Evolutionary conservation across 257 asterid genomes (phyloP).

Genomic region (Misopates orontium): DNA sequence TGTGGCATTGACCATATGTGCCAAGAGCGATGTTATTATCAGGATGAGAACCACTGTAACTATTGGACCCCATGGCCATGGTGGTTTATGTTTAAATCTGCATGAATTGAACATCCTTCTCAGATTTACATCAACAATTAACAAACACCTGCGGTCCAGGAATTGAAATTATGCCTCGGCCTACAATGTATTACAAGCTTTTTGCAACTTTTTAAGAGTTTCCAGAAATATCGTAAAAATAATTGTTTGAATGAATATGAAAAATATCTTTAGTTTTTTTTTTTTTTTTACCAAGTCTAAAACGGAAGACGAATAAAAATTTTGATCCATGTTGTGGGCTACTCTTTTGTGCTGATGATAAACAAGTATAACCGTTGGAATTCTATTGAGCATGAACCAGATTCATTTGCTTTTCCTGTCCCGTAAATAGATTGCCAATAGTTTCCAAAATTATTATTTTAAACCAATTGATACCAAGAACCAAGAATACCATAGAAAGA

Average conservation of each 20-base stretch:
- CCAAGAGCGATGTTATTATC: slow-evolving; percentile 60
- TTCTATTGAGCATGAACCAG: neutral
- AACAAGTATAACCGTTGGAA: neutral
- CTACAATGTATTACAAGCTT: neutral
- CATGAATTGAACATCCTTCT: slow-evolving; percentile 23
- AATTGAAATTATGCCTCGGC: neutral
- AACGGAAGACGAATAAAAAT: too few relatives aligned
- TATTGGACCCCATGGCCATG: slow-evolving; percentile 88
- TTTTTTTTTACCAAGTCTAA: too few relatives aligned
- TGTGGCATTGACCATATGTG: slow-evolving; percentile 72
- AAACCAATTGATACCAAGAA: neutral
- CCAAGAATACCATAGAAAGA: neutral
- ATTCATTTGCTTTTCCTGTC: neutral
- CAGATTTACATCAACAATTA: neutral
- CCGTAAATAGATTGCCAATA: slow-evolving; percentile 6
- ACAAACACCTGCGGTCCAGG: neutral
- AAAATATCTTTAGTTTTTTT: too few relatives aligned
- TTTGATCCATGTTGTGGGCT: neutral
- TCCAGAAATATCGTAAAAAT: too few relatives aligned
- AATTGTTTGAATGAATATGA: too few relatives aligned
- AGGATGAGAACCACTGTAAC: slow-evolving; percentile 51
- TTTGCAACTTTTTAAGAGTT: neutral
- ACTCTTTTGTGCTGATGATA: neutral
- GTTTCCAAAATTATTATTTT: neutral
- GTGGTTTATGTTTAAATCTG: slow-evolving; percentile 90